phyloP scores from a whole-genome alignment of 139 green algal species.

The Astrephomene gubernaculifera region DNA sequence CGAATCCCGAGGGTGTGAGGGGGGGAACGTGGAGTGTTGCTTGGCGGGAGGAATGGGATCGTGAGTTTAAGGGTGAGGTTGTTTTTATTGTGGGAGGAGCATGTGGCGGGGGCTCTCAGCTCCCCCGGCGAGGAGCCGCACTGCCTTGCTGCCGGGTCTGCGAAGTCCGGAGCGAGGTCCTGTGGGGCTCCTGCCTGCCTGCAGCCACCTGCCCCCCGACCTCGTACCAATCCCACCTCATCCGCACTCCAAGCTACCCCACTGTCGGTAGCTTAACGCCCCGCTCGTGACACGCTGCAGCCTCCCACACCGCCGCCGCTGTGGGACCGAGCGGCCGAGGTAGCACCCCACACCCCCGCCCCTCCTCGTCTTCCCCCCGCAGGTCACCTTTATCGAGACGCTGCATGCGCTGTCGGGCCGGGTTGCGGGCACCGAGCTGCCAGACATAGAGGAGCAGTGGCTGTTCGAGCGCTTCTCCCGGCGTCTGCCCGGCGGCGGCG shows the following conservation, averaged over 20 bases:
- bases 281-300: neutral
- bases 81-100: neutral
- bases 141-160: neutral
- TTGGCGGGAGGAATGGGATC: neutral
- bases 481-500: slow-evolving; percentile 5
- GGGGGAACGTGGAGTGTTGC: neutral
- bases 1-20: neutral
- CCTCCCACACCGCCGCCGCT: neutral
- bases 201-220: neutral
- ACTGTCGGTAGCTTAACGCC: too few species aligned
- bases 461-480: neutral
- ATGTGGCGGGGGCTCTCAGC: too few species aligned
- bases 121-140: neutral
- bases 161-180: too few species aligned
- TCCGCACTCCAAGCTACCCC: neutral
- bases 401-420: slow-evolving; percentile 25
- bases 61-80: neutral
- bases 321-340: too few species aligned
- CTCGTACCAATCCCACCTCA: neutral
- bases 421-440: neutral
- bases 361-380: neutral
- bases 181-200: too few species aligned
- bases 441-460: slow-evolving; percentile 64
- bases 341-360: neutral
- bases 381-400: slow-evolving; percentile 19